These are phyloP conservation scores for Quercus phellos DNA, from an alignment of 331 rosid genomes.

Conservation along the genomic window DNA sequence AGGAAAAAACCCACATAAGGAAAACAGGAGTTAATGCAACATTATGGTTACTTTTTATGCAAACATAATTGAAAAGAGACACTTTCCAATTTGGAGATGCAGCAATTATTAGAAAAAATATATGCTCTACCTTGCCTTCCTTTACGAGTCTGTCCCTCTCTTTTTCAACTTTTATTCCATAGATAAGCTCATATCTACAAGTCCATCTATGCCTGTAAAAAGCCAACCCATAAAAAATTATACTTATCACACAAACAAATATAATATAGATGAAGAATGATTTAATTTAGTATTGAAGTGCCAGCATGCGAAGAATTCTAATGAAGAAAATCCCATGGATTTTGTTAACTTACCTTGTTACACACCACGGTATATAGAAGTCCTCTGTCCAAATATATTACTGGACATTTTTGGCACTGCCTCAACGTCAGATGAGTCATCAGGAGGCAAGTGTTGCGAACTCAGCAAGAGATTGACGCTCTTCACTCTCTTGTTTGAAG, in stretches of 20 bases:
- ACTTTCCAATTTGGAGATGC: background rate
- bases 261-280: background rate
- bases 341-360: constrained; percentile 51
- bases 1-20: constrained; percentile 4
- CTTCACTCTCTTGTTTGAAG: too few relatives aligned
- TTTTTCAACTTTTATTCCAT: constrained; percentile 89
- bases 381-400: constrained; percentile 83
- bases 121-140: constrained; percentile 72
- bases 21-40: constrained; percentile 17
- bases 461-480: too few relatives aligned
- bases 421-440: constrained; percentile 17
- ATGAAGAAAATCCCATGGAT: background rate
- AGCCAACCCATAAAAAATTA: constrained; percentile 5
- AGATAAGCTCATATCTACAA: constrained; percentile 92
- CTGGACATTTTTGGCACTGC: constrained; percentile 57
- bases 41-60: background rate
- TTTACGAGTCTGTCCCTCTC: constrained; percentile 88
- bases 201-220: constrained; percentile 83
- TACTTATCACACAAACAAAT: background rate
- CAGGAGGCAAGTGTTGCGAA: too few relatives aligned
- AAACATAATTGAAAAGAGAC: background rate
- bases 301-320: background rate
- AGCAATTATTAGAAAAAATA: background rate
- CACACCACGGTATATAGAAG: constrained; percentile 92
- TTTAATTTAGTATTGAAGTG: background rate